A percentile compares a stretch with the other conserved stretches of the same genome.
phyloP scores from a whole-genome alignment of 2,329 filamentous ascomycete species.

The Pseudocercospora crystallina region DNA sequence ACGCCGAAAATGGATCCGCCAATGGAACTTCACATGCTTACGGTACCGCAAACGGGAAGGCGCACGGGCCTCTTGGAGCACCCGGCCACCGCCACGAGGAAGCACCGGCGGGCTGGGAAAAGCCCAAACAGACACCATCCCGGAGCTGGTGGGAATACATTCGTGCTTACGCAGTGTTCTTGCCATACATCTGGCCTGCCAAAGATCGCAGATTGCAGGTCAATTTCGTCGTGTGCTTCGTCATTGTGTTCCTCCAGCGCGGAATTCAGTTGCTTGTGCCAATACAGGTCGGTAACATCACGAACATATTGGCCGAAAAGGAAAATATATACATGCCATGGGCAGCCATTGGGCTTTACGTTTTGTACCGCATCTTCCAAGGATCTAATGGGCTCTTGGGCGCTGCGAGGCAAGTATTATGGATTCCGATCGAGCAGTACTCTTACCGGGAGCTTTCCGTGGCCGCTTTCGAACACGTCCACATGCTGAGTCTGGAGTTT shows the following conservation, averaged over 20 bases:
- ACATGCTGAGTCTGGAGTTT: constrained; percentile 91
- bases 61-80: constrained; percentile 45
- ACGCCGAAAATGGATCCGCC: constrained; percentile 43
- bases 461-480: constrained; percentile 95
- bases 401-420: constrained; percentile 76
- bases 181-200: constrained; percentile 94
- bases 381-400: constrained; percentile 85
- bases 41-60: constrained; percentile 40
- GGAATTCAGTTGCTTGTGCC: constrained; percentile 85
- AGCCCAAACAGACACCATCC: constrained; percentile 79
- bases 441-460: constrained; percentile 93
- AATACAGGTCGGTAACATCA: constrained; percentile 74
- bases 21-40: constrained; percentile 40
- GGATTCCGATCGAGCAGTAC: constrained; percentile 97
- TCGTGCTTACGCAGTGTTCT: constrained; percentile 87
- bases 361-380: constrained; percentile 77
- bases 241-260: constrained; percentile 76
- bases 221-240: constrained; percentile 78
- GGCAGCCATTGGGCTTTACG: constrained; percentile 72
- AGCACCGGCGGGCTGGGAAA: constrained; percentile 74
- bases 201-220: constrained; percentile 74
- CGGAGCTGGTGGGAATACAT: constrained; percentile 97
- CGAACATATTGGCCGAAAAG: constrained; percentile 66
- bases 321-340: constrained; percentile 63
- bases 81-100: constrained; percentile 26